Evolutionary conservation across 139 green algal species (phyloP).

Genomic region (Tetradesmus obliquus): DNA sequence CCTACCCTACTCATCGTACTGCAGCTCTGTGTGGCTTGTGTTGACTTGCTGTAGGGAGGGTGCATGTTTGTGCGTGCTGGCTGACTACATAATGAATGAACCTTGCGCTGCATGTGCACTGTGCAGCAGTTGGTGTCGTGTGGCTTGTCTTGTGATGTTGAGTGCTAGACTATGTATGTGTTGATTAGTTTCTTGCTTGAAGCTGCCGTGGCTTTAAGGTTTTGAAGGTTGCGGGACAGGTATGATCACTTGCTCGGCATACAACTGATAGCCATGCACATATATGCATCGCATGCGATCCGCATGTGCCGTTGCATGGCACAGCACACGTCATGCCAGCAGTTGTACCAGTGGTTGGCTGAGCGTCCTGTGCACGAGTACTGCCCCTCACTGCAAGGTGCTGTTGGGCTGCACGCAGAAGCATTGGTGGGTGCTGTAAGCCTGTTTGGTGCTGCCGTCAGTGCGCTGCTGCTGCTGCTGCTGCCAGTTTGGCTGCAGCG

Average conservation of each 20-base stretch:
- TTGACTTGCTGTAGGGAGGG: background rate
- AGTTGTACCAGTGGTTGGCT: background rate
- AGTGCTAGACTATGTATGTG: background rate
- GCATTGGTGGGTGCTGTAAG: too few relatives aligned
- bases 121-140: background rate
- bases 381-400: too few relatives aligned
- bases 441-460: too few relatives aligned
- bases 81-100: background rate
- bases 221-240: background rate
- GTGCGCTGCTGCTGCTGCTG: too few relatives aligned
- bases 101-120: background rate
- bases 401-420: too few relatives aligned
- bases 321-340: background rate
- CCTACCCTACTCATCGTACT: background rate
- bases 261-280: constrained; percentile 6
- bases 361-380: background rate
- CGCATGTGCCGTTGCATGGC: background rate
- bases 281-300: background rate
- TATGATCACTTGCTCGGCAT: background rate
- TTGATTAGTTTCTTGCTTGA: background rate
- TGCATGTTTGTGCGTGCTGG: background rate
- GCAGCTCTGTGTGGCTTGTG: background rate
- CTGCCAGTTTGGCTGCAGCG: too few relatives aligned
- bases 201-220: background rate
- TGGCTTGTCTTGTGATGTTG: background rate